These are phyloP conservation scores for Fusarium sp. DNA, from an alignment of 2,329 filamentous ascomycete species.

Conservation along the genomic window DNA sequence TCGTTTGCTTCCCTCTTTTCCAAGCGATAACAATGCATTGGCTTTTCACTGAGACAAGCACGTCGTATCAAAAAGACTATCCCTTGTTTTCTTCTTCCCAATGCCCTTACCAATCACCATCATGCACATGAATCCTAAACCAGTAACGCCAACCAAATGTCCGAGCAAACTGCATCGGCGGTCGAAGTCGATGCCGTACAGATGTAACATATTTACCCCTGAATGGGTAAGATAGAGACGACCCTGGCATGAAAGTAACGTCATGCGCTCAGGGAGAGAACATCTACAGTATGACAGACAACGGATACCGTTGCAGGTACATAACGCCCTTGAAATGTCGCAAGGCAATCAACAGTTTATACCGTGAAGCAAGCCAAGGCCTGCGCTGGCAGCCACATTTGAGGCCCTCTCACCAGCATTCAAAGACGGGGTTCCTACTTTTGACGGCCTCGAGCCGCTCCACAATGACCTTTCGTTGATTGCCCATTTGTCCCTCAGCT, in stretches of 20 bases:
- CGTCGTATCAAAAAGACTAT: neutral
- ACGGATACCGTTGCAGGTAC: slow-evolving; percentile 1
- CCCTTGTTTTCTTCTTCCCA: neutral
- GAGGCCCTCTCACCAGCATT: slow-evolving; percentile 79
- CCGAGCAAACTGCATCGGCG: slow-evolving; percentile 12
- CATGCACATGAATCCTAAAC: slow-evolving; percentile 36
- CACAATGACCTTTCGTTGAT: slow-evolving; percentile 93
- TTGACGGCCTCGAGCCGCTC: slow-evolving; percentile 96
- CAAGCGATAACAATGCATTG: slow-evolving; percentile 1
- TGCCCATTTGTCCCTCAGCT: slow-evolving; percentile 92
- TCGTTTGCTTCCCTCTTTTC: slow-evolving; percentile 17
- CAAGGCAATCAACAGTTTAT: neutral
- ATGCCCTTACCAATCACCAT: slow-evolving; percentile 8
- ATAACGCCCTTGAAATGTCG: neutral
- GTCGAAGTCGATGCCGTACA: slow-evolving; percentile 7
- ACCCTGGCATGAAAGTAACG: slow-evolving; percentile 12
- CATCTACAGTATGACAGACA: slow-evolving; percentile 11
- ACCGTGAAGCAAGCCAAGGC: neutral
- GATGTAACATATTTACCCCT: slow-evolving; percentile 19
- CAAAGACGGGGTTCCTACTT: slow-evolving; percentile 94
- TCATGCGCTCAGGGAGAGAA: slow-evolving; percentile 3
- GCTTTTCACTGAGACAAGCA: neutral
- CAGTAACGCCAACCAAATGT: slow-evolving; percentile 21
- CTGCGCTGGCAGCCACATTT: neutral
- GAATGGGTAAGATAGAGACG: slow-evolving; percentile 11